These are phyloP conservation scores for Phytophthora fragariae DNA, from an alignment of 352 stramenopile species.

Conservation along the genomic window DNA sequence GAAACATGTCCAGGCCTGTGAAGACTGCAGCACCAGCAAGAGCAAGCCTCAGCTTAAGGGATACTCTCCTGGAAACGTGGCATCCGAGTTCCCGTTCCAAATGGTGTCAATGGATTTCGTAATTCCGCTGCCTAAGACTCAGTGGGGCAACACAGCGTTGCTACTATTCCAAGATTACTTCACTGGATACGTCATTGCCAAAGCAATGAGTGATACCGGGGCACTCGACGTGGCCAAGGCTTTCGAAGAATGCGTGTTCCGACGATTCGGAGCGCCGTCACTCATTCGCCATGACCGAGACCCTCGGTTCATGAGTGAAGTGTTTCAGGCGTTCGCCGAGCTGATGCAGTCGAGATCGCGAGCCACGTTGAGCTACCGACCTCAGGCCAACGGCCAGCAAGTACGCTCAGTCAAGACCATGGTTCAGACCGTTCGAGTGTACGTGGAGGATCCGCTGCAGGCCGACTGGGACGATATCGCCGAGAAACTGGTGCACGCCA, in stretches of 20 bases:
- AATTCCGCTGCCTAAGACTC: background rate
- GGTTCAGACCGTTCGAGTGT: background rate
- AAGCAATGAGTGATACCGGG: background rate
- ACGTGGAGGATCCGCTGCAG: background rate
- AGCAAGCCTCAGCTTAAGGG: constrained; percentile 5
- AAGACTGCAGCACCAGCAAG: constrained; percentile 12
- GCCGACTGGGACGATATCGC: background rate
- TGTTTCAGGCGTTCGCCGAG: too few relatives aligned
- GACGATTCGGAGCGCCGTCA: background rate
- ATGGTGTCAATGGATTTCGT: too few relatives aligned
- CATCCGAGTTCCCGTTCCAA: too few relatives aligned
- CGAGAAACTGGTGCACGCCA: background rate
- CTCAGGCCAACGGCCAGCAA: too few relatives aligned
- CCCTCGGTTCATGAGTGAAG: too few relatives aligned
- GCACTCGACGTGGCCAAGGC: background rate
- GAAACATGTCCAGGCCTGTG: background rate
- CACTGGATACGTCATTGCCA: background rate
- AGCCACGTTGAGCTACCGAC: too few relatives aligned
- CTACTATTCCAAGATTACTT: constrained; percentile 9
- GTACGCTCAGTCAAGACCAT: too few relatives aligned
- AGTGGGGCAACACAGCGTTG: constrained; percentile 1
- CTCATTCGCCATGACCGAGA: background rate
- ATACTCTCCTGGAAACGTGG: constrained; percentile 2
- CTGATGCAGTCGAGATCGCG: too few relatives aligned
- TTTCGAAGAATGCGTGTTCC: constrained; percentile 4